A percentile compares a stretch with the other conserved stretches of the same genome.
These are phyloP conservation scores for Fusarium coicis DNA, from an alignment of 2,329 filamentous ascomycete species.

Conservation along the genomic window DNA sequence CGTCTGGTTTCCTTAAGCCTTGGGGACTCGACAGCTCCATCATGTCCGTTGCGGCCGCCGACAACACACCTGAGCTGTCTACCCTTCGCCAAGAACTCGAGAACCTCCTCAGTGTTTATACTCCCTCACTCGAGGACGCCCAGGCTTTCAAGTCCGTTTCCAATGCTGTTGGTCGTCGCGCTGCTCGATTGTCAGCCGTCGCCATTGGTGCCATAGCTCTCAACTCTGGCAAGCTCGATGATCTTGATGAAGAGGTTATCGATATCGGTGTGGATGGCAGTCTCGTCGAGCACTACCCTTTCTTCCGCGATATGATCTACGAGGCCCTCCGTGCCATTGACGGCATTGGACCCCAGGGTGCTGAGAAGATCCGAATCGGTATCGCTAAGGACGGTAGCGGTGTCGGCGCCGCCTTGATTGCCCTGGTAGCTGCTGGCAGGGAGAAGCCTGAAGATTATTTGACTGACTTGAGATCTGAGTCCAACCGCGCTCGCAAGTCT, in stretches of 20 bases:
- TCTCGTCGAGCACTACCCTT: slow-evolving; percentile 94
- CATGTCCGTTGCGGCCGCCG: slow-evolving; percentile 86
- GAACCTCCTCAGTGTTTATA: slow-evolving; percentile 78
- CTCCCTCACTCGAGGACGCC: slow-evolving; percentile 84
- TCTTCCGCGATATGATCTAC: slow-evolving; percentile 88
- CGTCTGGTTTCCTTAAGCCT: slow-evolving; percentile 76
- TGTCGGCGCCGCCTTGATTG: slow-evolving; percentile 88
- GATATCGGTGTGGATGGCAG: slow-evolving; percentile 96
- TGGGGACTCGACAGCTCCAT: slow-evolving; percentile 95
- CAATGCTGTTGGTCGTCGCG: slow-evolving; percentile 85
- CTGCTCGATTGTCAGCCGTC: slow-evolving; percentile 87
- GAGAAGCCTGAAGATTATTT: slow-evolving; percentile 62
- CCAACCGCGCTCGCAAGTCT: slow-evolving; percentile 48
- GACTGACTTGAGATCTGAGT: slow-evolving; percentile 53
- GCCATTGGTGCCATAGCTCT: slow-evolving; percentile 88
- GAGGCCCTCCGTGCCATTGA: slow-evolving; percentile 82
- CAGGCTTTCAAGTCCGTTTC: slow-evolving; percentile 87
- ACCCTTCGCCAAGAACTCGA: slow-evolving; percentile 83
- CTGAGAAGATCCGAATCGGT: slow-evolving; percentile 89
- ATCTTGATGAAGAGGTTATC: slow-evolving; percentile 74
- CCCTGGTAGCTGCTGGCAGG: slow-evolving; percentile 82
- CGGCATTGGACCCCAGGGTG: slow-evolving; percentile 80
- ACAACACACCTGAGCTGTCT: slow-evolving; percentile 77
- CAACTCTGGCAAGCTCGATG: slow-evolving; percentile 76
- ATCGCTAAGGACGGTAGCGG: slow-evolving; percentile 96